These are phyloP conservation scores for Alternaria brassicicola DNA, from an alignment of 2,329 filamentous ascomycete species.

Conservation along the genomic window DNA sequence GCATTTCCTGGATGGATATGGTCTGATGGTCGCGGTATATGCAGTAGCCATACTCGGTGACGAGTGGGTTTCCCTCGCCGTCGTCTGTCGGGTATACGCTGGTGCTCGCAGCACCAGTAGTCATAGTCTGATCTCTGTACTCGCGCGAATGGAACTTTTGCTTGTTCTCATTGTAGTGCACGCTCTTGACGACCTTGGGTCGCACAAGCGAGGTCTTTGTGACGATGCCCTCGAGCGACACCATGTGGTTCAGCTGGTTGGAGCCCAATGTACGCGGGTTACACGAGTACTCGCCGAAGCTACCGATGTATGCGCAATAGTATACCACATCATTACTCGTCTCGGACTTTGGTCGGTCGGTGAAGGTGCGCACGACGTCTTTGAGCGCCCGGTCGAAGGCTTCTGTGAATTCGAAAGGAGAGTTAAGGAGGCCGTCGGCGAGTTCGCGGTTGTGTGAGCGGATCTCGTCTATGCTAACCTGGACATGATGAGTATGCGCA, in stretches of 20 bases:
- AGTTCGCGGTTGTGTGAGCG: constrained; percentile 84
- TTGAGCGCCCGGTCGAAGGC: constrained; percentile 92
- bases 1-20: constrained; percentile 99
- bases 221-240: constrained; percentile 95
- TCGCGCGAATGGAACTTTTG: constrained; percentile 86
- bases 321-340: constrained; percentile 78
- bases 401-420: constrained; percentile 85
- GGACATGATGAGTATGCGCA: constrained; percentile 5
- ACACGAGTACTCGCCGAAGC: constrained; percentile 92
- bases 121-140: constrained; percentile 98
- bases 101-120: constrained; percentile 79
- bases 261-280: constrained; percentile 93
- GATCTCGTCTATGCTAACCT: constrained; percentile 79
- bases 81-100: constrained; percentile 95
- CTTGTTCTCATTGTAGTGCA: constrained; percentile 91
- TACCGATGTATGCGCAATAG: constrained; percentile 96
- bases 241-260: constrained; percentile 91
- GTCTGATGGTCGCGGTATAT: constrained; percentile 97
- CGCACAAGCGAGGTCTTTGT: constrained; percentile 94
- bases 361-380: constrained; percentile 81
- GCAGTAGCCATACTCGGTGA: constrained; percentile 95
- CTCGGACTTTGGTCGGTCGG: constrained; percentile 76
- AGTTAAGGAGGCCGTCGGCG: constrained; percentile 77
- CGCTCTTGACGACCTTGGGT: constrained; percentile 97
- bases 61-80: constrained; percentile 87